A percentile compares a stretch with the other conserved stretches of the same genome.
phyloP scores from a whole-genome alignment of 768 basidiomycete species.

The Calocybe gangraenosa region DNA sequence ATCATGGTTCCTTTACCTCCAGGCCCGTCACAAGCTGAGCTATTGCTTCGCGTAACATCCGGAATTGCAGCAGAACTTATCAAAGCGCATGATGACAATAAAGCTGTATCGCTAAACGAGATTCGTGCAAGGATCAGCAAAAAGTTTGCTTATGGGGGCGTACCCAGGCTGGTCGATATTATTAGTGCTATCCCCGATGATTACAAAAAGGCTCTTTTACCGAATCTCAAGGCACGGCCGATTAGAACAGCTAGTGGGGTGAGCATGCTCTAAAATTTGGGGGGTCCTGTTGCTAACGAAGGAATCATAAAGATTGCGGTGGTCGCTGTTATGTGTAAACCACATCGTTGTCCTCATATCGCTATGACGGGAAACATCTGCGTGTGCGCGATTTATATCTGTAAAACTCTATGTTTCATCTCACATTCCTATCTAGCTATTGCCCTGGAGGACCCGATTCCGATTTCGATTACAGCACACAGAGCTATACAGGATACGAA shows the following conservation, averaged over 20 bases:
- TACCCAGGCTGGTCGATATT: constrained; percentile 94
- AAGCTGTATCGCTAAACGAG: constrained; percentile 81
- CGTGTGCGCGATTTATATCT: constrained; percentile 55
- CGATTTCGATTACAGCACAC: constrained; percentile 99
- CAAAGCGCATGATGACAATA: constrained; percentile 74
- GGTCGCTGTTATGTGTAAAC: constrained; percentile 99
- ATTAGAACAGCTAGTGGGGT: constrained; percentile 97
- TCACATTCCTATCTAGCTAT: constrained; percentile 48
- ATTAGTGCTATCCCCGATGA: constrained; percentile 98
- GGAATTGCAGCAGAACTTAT: constrained; percentile 95
- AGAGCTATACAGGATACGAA: constrained; percentile 92
- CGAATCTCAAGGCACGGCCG: constrained; percentile 88
- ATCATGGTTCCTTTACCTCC: not conserved
- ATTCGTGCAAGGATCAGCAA: constrained; percentile 87
- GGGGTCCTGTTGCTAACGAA: not conserved
- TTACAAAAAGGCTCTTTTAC: constrained; percentile 87
- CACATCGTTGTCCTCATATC: constrained; percentile 98
- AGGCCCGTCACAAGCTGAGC: constrained; percentile 88
- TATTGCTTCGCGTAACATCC: constrained; percentile 85
- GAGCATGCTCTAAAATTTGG: constrained; percentile 23
- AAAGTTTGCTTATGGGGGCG: constrained; percentile 80
- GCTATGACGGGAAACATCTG: constrained; percentile 99
- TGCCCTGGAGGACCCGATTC: constrained; percentile 99
- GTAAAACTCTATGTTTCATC: not conserved
- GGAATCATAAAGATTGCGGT: constrained; percentile 82